A percentile compares a stretch with the other conserved stretches of the same genome.
These are phyloP conservation scores for Exophiala dermatitidis DNA, from an alignment of 2,329 filamentous ascomycete genomes.

Conservation along the genomic window DNA sequence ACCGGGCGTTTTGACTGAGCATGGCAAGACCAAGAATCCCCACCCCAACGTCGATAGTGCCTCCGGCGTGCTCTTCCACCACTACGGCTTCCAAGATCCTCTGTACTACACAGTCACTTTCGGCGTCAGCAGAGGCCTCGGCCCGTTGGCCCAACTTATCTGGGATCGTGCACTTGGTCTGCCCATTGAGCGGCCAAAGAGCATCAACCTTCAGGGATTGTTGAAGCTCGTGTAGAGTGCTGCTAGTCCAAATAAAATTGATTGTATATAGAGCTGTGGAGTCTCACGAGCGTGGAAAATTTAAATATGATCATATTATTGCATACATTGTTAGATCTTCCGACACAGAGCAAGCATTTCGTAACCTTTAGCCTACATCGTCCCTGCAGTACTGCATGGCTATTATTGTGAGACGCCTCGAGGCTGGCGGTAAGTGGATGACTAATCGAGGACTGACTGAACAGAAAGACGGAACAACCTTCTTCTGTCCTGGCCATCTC, in stretches of 20 bases:
- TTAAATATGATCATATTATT: background rate
- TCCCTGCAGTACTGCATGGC: too few species aligned
- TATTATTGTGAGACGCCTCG: too few species aligned
- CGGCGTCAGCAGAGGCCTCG: slow-evolving; percentile 62
- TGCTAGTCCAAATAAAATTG: background rate
- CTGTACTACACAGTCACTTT: slow-evolving; percentile 80
- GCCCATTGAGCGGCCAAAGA: slow-evolving; percentile 97
- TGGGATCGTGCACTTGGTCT: slow-evolving; percentile 92
- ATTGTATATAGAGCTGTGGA: slow-evolving; percentile 16
- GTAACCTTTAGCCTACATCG: too few species aligned
- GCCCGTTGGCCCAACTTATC: slow-evolving; percentile 86
- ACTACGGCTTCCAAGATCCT: slow-evolving; percentile 96
- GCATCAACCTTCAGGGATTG: slow-evolving; percentile 83
- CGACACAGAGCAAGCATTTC: too few species aligned
- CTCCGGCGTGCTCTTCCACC: slow-evolving; percentile 92
- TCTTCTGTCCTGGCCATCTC: too few species aligned
- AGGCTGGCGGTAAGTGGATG: too few species aligned
- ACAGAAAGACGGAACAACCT: too few species aligned
- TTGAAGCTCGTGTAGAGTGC: slow-evolving; percentile 51
- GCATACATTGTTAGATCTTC: too few species aligned
- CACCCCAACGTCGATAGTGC: slow-evolving; percentile 94
- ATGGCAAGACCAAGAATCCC: slow-evolving; percentile 97
- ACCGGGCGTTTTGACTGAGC: slow-evolving; percentile 80
- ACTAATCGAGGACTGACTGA: too few species aligned
- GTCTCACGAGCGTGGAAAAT: slow-evolving; percentile 4